Base-by-base conservation (phyloP, 1,284 basidiomycete genomes). In the Rhodotorula sp. region DNA sequence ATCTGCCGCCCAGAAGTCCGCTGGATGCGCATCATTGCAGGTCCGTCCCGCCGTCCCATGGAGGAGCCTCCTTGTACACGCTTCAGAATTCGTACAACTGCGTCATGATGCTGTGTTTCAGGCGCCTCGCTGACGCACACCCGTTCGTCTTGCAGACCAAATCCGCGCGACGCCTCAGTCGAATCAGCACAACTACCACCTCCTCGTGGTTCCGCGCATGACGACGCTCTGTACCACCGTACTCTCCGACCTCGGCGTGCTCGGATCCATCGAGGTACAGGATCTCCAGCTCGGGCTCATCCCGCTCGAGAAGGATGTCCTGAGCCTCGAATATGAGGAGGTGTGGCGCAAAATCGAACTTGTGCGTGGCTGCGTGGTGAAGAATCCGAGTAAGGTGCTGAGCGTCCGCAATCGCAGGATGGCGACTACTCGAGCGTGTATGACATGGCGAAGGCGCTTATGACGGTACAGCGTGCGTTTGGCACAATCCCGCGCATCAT, bases 221-320 rank as follows among this genome's bases (percentile, higher is more conserved):
- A 98, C 95, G 1, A 91, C 91, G 29, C 86, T 98, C 9, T 93
- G 92, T 63, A 87, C 88, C 32, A 87, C 89, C 61, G 88, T 92
- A 67, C 83, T 97, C 41, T 92, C 95, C 79, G 92, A 96, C 79
- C 90, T 95, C 79, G 94, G 93, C 34, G 93, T 97, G 0, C 86
- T 94, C 3, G 95, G 94, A 34, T 93, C 96, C 79, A 85, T 97
- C 59, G 89, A 87, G 4, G 86, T 97, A 25, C 87, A 89, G 32
- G 88, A 92, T 66, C 96, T 94, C 81, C 92, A 93, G 78, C 85
- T 98, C 50, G 94, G 96, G 77, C 92, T 98, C 79, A 92, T 98
- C 63, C 92, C 94, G 6, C 80, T 98, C 44, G 94, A 94, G 70
- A 88, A 92, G 44, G 96, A 99, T 80, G 87, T 97, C 62, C 83